These are phyloP conservation scores for Ophiocordyceps camponoti-saundersi DNA, from an alignment of 2,329 filamentous ascomycete genomes.

Conservation along the genomic window DNA sequence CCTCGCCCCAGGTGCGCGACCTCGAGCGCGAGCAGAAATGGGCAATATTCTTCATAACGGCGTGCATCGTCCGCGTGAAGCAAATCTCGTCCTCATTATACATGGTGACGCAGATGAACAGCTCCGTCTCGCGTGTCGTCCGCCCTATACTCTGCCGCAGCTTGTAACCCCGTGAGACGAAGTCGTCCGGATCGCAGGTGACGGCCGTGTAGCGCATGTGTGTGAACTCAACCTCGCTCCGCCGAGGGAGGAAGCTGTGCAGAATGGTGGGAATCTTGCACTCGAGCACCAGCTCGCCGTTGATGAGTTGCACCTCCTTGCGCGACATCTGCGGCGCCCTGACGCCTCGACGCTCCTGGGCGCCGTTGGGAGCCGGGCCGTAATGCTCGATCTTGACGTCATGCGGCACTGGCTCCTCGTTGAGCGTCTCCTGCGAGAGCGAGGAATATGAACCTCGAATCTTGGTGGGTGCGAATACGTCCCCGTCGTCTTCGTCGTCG, in stretches of 20 bases:
- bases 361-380: slow-evolving; percentile 70
- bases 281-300: slow-evolving; percentile 91
- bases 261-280: slow-evolving; percentile 98
- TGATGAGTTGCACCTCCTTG: slow-evolving; percentile 91
- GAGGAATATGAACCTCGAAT: slow-evolving; percentile 40
- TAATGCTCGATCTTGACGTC: slow-evolving; percentile 58
- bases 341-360: slow-evolving; percentile 75
- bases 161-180: slow-evolving; percentile 76
- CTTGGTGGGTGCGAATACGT: slow-evolving; percentile 54
- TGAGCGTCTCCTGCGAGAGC: slow-evolving; percentile 35
- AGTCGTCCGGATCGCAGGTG: slow-evolving; percentile 95
- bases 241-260: slow-evolving; percentile 85
- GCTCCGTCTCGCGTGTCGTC: slow-evolving; percentile 75
- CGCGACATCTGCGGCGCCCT: slow-evolving; percentile 75
- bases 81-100: slow-evolving; percentile 97
- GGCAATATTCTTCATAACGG: slow-evolving; percentile 93
- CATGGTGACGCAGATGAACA: slow-evolving; percentile 97
- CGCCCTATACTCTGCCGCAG: slow-evolving; percentile 77
- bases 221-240: slow-evolving; percentile 91
- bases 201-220: slow-evolving; percentile 98
- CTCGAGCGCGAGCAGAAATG: slow-evolving; percentile 90
- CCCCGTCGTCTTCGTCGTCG: slow-evolving; percentile 24
- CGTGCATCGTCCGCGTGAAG: slow-evolving; percentile 96
- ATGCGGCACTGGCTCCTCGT: slow-evolving; percentile 22
- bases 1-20: slow-evolving; percentile 90